Evolutionary conservation across 2,329 filamentous ascomycete species (phyloP).

Genomic region (Amesomyces nigricolor): DNA sequence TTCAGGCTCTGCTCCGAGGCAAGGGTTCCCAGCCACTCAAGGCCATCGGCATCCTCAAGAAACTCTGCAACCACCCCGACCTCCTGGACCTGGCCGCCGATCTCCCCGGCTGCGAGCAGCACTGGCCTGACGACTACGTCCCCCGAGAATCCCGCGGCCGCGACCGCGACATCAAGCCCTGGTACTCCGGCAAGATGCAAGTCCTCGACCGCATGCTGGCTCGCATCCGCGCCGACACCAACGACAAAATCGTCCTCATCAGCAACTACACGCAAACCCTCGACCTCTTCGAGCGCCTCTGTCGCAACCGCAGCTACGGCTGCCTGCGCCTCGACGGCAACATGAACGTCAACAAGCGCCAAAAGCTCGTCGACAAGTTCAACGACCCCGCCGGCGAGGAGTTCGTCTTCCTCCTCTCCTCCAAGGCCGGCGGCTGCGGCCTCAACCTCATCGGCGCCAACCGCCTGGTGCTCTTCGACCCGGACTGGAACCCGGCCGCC

Average conservation of each 20-base stretch:
- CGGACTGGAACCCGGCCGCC: conserved; percentile 95
- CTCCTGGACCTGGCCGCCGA: conserved; percentile 78
- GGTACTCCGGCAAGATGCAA: conserved; percentile 98
- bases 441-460: conserved; percentile 94
- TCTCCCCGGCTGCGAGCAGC: conserved; percentile 76
- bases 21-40: conserved; percentile 96
- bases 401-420: conserved; percentile 93
- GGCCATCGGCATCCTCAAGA: conserved; percentile 94
- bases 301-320: conserved; percentile 78
- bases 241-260: conserved; percentile 98
- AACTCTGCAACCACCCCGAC: conserved; percentile 97
- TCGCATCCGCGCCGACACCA: conserved; percentile 89
- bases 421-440: conserved; percentile 93
- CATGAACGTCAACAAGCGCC: conserved; percentile 95
- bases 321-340: conserved; percentile 87
- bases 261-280: conserved; percentile 97
- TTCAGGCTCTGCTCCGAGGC: conserved; percentile 82
- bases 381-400: conserved; percentile 87
- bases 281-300: conserved; percentile 88
- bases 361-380: conserved; percentile 96
- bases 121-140: conserved; percentile 80
- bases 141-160: conserved; percentile 82
- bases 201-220: conserved; percentile 98
- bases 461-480: conserved; percentile 90
- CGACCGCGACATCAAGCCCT: conserved; percentile 86